A percentile compares a stretch with the other conserved stretches of the same genome.
phyloP scores from a whole-genome alignment of 2,329 filamentous ascomycete genomes.

The Pseudofabraea citricarpa region DNA sequence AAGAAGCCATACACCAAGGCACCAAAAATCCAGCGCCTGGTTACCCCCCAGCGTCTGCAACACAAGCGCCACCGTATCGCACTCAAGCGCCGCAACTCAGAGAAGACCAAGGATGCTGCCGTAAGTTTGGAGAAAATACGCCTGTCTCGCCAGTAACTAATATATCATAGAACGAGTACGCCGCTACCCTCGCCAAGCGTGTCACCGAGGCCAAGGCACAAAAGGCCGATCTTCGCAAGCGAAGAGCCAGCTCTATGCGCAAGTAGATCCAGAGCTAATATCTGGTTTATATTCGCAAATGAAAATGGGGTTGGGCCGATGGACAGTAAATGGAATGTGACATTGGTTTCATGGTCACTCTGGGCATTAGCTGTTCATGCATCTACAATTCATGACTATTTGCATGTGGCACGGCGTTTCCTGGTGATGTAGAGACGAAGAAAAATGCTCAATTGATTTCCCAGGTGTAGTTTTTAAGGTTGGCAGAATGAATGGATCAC shows the following conservation, averaged over 20 bases:
- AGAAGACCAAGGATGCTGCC: conserved; percentile 98
- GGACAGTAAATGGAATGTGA: no score
- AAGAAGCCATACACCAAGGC: conserved; percentile 99
- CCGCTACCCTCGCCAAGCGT: conserved; percentile 93
- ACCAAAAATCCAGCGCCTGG: conserved; percentile 98
- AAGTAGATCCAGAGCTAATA: conserved; percentile 74
- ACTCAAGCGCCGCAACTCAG: conserved; percentile 95
- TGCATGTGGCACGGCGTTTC: no score
- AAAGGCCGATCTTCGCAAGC: conserved; percentile 93
- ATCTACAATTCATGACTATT: no score
- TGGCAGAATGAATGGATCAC: no score
- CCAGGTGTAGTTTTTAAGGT: no score
- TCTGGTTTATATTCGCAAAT: no score
- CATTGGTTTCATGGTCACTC: no score
- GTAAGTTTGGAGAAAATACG: no score
- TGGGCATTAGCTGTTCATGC: no score
- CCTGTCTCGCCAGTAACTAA: conserved; percentile 29
- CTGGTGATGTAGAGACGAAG: no score
- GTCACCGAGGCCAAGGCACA: conserved; percentile 92
- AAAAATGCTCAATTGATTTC: no score
- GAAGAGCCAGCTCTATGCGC: conserved; percentile 91
- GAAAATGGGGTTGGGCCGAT: no score
- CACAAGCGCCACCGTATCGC: conserved; percentile 98
- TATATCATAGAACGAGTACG: conserved; percentile 82
- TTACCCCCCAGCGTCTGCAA: conserved; percentile 99